phyloP scores from a whole-genome alignment of 306 rosid genomes.

The Hippophae rhamnoides region DNA sequence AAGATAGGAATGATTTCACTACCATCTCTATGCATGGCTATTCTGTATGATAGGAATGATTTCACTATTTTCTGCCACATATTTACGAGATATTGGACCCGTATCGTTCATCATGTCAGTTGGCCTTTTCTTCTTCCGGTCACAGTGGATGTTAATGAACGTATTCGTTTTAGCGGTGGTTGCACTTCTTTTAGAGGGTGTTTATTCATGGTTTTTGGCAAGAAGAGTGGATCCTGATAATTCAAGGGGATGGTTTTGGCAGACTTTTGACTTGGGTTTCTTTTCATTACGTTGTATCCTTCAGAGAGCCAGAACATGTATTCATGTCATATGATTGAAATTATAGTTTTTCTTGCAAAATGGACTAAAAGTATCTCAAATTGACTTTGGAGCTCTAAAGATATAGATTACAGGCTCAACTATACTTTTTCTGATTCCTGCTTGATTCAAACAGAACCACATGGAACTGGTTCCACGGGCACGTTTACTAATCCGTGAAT shows the following conservation, averaged over 20 bases:
- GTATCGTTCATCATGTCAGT: slow-evolving; percentile 43
- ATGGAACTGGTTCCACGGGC: no score
- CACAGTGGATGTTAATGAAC: slow-evolving; percentile 40
- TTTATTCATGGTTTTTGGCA: slow-evolving; percentile 67
- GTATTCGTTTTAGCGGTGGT: slow-evolving; percentile 33
- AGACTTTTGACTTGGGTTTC: slow-evolving; percentile 52
- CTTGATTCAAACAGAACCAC: no score
- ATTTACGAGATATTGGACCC: slow-evolving; percentile 58
- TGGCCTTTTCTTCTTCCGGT: slow-evolving; percentile 49
- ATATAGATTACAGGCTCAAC: no score
- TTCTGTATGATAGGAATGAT: slow-evolving; percentile 55
- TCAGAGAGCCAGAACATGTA: slow-evolving; percentile 34
- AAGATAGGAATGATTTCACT: slow-evolving; percentile 38
- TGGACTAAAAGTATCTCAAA: no score
- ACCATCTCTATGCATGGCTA: slow-evolving; percentile 58
- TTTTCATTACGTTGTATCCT: slow-evolving; percentile 75
- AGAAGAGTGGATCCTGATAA: slow-evolving; percentile 68
- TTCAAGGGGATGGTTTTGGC: slow-evolving; percentile 84
- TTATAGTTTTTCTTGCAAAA: neutral
- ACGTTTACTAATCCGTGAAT: no score
- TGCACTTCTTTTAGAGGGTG: slow-evolving; percentile 34
- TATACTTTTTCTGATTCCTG: no score
- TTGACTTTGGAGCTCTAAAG: no score
- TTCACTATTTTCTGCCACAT: slow-evolving; percentile 54
- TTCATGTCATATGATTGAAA: neutral